Evolutionary conservation across 2,329 filamentous ascomycete genomes (phyloP).

Genomic region (Emericellopsis atlantica): DNA sequence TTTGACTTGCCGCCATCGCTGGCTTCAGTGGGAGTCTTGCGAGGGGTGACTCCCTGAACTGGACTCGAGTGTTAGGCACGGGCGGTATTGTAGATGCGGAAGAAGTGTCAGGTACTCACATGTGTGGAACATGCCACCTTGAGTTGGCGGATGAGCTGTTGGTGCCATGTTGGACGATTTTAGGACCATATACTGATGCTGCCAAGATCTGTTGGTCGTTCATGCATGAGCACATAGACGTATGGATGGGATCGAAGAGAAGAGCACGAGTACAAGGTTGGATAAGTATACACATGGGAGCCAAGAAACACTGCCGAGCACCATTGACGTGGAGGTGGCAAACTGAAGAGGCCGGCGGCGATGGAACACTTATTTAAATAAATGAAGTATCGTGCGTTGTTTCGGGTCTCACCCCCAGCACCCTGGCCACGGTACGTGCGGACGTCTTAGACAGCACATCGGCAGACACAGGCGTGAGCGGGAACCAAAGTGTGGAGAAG

Average conservation of each 20-base stretch:
- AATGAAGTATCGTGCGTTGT: slow-evolving; percentile 1
- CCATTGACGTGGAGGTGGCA: slow-evolving; percentile 1
- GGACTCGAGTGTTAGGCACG: not conserved
- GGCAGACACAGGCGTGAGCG: not conserved
- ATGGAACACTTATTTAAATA: slow-evolving; percentile 1
- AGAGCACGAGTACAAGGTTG: not conserved
- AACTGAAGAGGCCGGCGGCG: not conserved
- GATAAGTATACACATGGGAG: not conserved
- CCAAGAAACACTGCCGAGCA: slow-evolving; percentile 1
- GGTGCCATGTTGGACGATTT: slow-evolving; percentile 17
- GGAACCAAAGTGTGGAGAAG: slow-evolving; percentile 1
- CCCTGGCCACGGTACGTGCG: too few relatives aligned
- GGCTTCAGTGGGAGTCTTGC: slow-evolving; percentile 31
- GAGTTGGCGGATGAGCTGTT: slow-evolving; percentile 30
- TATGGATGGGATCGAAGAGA: not conserved
- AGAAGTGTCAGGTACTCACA: slow-evolving; percentile 5
- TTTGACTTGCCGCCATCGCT: slow-evolving; percentile 22
- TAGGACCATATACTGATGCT: too few relatives aligned
- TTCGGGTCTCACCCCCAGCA: not conserved
- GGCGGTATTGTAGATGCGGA: slow-evolving; percentile 4
- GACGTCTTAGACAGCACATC: not conserved
- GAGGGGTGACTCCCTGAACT: slow-evolving; percentile 39
- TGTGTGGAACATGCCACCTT: slow-evolving; percentile 38
- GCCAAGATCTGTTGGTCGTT: not conserved
- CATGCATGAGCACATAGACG: not conserved